Evolutionary conservation across 768 basidiomycete genomes (phyloP).

Genomic region (Termitomyces sp.): DNA sequence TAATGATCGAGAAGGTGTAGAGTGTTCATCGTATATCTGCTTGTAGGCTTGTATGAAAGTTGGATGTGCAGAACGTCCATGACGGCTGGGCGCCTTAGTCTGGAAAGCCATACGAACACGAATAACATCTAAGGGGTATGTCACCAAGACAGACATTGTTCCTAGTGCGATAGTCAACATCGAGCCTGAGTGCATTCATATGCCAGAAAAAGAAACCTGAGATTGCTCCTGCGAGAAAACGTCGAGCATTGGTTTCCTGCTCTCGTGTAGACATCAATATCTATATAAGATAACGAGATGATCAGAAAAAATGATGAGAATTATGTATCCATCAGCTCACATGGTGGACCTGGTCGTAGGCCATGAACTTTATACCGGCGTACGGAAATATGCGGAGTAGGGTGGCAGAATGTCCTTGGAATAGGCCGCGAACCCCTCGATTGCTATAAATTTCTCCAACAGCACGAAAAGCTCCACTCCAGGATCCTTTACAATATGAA

Average conservation of each 20-base stretch:
- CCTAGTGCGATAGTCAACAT: constrained; percentile 33
- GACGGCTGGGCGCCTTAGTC: constrained; percentile 34
- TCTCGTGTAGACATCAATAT: constrained; percentile 79
- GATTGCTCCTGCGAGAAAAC: constrained; percentile 83
- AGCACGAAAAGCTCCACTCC: constrained; percentile 80
- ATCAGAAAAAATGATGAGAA: not conserved
- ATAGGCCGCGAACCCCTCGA: constrained; percentile 70
- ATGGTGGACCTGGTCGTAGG: constrained; percentile 82
- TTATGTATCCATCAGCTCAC: constrained; percentile 31
- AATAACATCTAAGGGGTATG: constrained; percentile 93
- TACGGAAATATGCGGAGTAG: constrained; percentile 94
- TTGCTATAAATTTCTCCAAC: constrained; percentile 63
- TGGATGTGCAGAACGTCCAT: constrained; percentile 26
- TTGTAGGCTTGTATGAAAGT: constrained; percentile 51
- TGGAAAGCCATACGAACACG: constrained; percentile 94
- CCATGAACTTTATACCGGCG: constrained; percentile 95
- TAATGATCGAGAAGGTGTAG: constrained; percentile 22
- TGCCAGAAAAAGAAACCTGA: constrained; percentile 54
- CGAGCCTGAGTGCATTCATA: not conserved
- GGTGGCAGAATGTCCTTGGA: constrained; percentile 96
- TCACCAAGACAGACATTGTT: constrained; percentile 81
- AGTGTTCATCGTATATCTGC: constrained; percentile 67
- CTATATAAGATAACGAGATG: constrained; percentile 30
- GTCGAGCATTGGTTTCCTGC: constrained; percentile 68
- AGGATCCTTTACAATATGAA: constrained; percentile 55